A percentile compares a stretch with the other conserved stretches of the same genome.
phyloP scores from a whole-genome alignment of 768 basidiomycete genomes.

The Naganishia vaughanmartiniae region DNA sequence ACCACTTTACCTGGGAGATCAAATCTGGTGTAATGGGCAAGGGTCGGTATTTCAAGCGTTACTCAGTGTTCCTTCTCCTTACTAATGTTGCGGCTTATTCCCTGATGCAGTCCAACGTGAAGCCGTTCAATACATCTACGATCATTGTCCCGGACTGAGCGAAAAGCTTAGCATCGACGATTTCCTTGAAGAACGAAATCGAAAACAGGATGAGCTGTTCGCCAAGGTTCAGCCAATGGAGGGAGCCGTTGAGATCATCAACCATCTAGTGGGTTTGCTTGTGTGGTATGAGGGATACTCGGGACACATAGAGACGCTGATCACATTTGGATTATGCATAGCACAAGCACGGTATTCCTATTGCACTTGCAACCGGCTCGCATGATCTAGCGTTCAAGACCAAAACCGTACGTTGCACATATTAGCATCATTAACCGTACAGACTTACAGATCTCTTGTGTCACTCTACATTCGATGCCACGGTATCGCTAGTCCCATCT shows the following conservation, averaged over 20 bases:
- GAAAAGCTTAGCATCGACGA: slow-evolving; percentile 45
- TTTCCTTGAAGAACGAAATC: slow-evolving; percentile 41
- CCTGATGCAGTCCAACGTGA: slow-evolving; percentile 29
- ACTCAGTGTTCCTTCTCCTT: background rate
- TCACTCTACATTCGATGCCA: background rate
- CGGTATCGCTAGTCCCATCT: slow-evolving; percentile 39
- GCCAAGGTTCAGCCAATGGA: slow-evolving; percentile 44
- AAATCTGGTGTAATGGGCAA: slow-evolving; percentile 50
- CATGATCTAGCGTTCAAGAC: slow-evolving; percentile 35
- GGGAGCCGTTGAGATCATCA: slow-evolving; percentile 45
- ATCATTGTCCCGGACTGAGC: slow-evolving; percentile 40
- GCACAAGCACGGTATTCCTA: slow-evolving; percentile 47
- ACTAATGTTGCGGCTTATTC: background rate
- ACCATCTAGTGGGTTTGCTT: slow-evolving; percentile 41
- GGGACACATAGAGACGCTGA: background rate
- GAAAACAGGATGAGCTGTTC: slow-evolving; percentile 42
- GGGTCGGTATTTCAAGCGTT: slow-evolving; percentile 31
- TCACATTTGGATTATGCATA: slow-evolving; percentile 18
- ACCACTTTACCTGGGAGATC: slow-evolving; percentile 48
- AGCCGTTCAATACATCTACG: slow-evolving; percentile 42
- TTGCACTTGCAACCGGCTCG: slow-evolving; percentile 49
- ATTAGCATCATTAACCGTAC: background rate
- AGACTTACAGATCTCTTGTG: background rate
- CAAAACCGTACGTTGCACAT: slow-evolving; percentile 43
- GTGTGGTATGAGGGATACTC: background rate